Evolutionary conservation across 306 rosid species (phyloP).

Genomic region (Acacia melanoxylon): DNA sequence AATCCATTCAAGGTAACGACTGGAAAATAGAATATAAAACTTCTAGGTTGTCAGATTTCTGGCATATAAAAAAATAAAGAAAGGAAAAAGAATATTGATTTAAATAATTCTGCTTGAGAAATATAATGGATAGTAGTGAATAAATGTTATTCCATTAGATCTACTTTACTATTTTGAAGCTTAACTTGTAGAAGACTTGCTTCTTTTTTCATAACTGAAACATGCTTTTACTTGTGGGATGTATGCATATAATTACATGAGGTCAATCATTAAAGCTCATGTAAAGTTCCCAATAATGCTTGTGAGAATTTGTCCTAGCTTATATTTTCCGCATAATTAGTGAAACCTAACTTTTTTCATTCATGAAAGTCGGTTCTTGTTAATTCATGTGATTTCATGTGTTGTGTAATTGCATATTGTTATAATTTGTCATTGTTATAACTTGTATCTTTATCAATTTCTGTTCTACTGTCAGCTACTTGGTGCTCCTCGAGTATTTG

Average conservation of each 20-base stretch:
- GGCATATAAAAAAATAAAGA: not conserved
- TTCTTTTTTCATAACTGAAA: not conserved
- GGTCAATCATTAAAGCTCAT: not conserved
- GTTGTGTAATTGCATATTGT: not conserved
- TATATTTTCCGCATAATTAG: not conserved
- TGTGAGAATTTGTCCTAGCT: conserved; percentile 10
- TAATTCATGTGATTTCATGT: not conserved
- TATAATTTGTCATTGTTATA: not conserved
- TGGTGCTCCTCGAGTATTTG: conserved; percentile 75
- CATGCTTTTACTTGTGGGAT: not conserved
- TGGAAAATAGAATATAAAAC: not conserved
- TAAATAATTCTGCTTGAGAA: not conserved
- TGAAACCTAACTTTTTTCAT: not conserved
- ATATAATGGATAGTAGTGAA: not conserved
- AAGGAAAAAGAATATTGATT: not conserved
- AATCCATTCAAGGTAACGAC: not conserved
- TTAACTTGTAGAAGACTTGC: not conserved
- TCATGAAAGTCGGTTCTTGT: not conserved
- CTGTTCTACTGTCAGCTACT: conserved; percentile 44
- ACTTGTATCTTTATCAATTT: conserved; percentile 9
- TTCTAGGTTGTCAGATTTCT: not conserved
- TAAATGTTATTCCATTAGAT: not conserved
- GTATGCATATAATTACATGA: not conserved
- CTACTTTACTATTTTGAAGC: not conserved
- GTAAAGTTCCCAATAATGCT: not conserved